These are phyloP conservation scores for Sarocladium brachiariae DNA, from an alignment of 2,329 filamentous ascomycete genomes.

Conservation along the genomic window DNA sequence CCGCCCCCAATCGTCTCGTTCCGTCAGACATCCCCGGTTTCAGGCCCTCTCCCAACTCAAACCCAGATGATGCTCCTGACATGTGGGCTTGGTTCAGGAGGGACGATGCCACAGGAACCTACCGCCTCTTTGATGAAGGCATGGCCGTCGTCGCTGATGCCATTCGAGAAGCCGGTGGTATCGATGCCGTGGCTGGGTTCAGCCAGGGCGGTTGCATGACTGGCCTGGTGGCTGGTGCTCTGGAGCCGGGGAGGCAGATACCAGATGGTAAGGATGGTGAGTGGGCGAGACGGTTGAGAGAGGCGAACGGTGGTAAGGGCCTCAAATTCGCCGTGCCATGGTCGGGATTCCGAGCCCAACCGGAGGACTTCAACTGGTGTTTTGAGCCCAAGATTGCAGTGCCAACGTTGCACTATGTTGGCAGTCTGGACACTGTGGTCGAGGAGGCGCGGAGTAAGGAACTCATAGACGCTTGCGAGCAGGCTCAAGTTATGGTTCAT, in stretches of 20 bases:
- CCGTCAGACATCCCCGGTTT: slow-evolving; percentile 66
- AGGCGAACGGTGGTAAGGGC: slow-evolving; percentile 38
- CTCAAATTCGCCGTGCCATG: slow-evolving; percentile 71
- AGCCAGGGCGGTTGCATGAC: slow-evolving; percentile 71
- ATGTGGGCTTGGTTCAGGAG: slow-evolving; percentile 79
- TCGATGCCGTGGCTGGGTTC: slow-evolving; percentile 78
- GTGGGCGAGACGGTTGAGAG: slow-evolving; percentile 40
- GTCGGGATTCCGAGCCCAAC: slow-evolving; percentile 65
- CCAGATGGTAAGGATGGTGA: slow-evolving; percentile 22
- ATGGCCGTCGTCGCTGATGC: slow-evolving; percentile 55
- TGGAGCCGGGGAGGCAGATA: slow-evolving; percentile 45
- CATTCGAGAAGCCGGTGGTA: slow-evolving; percentile 56
- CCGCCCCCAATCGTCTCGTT: slow-evolving; percentile 56
- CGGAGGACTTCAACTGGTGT: slow-evolving; percentile 51
- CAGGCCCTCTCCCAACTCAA: slow-evolving; percentile 31
- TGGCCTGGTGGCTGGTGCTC: slow-evolving; percentile 62
- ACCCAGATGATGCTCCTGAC: slow-evolving; percentile 44
- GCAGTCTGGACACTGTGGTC: slow-evolving; percentile 80
- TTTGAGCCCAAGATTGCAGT: slow-evolving; percentile 72
- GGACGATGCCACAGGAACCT: slow-evolving; percentile 56
- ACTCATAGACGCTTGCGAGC: slow-evolving; percentile 58
- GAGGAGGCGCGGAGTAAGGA: slow-evolving; percentile 65
- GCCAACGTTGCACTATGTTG: slow-evolving; percentile 74
- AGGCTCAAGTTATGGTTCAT: slow-evolving; percentile 55
- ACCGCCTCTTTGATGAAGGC: slow-evolving; percentile 63